These are phyloP conservation scores for Euryodendron excelsum DNA, from an alignment of 148 eudicot species.

Conservation along the genomic window DNA sequence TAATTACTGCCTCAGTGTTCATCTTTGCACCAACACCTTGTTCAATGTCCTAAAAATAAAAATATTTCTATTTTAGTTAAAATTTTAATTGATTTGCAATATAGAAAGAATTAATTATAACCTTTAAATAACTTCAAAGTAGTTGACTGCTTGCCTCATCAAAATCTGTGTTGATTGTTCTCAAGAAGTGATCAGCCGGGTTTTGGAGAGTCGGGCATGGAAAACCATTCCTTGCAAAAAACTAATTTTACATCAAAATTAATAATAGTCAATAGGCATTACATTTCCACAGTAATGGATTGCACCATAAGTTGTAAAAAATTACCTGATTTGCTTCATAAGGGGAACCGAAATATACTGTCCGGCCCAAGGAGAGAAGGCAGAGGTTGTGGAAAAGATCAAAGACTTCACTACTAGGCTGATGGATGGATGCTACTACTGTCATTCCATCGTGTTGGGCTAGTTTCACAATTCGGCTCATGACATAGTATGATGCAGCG, in stretches of 20 bases:
- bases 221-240: constrained; percentile 40
- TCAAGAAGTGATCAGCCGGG: constrained; percentile 50
- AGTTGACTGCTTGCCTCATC: constrained; percentile 28
- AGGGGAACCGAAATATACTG: constrained; percentile 36
- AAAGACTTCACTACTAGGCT: constrained; percentile 50
- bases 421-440: constrained; percentile 45
- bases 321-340: constrained; percentile 33
- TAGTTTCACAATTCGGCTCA: constrained; percentile 36
- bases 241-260: constrained; percentile 20
- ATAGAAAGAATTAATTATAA: not conserved
- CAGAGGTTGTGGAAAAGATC: constrained; percentile 36
- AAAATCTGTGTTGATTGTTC: constrained; percentile 45
- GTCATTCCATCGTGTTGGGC: constrained; percentile 35
- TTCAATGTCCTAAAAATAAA: constrained; percentile 40
- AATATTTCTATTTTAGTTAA: not conserved
- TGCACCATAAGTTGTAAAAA: not conserved
- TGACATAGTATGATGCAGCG: constrained; percentile 48
- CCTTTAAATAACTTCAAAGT: too few species aligned
- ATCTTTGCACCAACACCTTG: constrained; percentile 20
- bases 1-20: constrained; percentile 35
- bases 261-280: not conserved
- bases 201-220: constrained; percentile 41
- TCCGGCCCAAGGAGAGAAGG: constrained; percentile 43
- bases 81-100: not conserved
- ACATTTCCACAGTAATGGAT: not conserved